Conservation (phyloP, 331 rosid species). For the Prunus yedoensis region DNA sequence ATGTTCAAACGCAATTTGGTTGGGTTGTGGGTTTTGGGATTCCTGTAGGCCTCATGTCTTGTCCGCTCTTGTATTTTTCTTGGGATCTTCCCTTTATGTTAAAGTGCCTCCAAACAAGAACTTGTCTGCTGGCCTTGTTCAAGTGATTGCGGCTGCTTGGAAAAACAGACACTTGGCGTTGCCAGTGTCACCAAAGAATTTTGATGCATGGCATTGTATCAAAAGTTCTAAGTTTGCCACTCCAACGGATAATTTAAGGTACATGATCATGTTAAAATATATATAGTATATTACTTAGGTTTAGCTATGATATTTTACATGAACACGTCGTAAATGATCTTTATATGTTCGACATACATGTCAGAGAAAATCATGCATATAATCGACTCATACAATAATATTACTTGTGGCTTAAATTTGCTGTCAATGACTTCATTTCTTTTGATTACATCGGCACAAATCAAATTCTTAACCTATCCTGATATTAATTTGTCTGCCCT, state of each 20-base stretch:
- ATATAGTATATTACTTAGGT: no score
- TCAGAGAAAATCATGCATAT: no score
- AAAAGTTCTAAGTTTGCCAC: conserved; percentile 42
- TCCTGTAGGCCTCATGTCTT: conserved; percentile 65
- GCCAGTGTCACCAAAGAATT: conserved; percentile 43
- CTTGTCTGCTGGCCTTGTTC: conserved; percentile 52
- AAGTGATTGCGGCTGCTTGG: conserved; percentile 58
- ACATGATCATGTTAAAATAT: not conserved
- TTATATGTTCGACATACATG: no score
- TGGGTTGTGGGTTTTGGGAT: conserved; percentile 74
- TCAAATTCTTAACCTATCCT: no score
- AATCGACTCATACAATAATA: no score
- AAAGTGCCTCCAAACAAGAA: conserved; percentile 48
- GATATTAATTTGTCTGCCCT: no score
- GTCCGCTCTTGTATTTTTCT: conserved; percentile 51
- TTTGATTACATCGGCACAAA: no score
- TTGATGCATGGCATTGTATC: conserved; percentile 40
- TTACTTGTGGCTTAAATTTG: no score
- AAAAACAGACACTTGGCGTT: conserved; percentile 45
- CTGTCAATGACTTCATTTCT: no score
- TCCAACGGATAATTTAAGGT: conserved; percentile 65
- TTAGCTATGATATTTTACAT: not conserved
- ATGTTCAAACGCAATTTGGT: conserved; percentile 50
- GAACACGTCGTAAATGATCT: no score
- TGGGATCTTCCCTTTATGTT: conserved; percentile 59